These are phyloP conservation scores for Cladophialophora carrionii DNA, from an alignment of 2,329 filamentous ascomycete species.

Conservation along the genomic window DNA sequence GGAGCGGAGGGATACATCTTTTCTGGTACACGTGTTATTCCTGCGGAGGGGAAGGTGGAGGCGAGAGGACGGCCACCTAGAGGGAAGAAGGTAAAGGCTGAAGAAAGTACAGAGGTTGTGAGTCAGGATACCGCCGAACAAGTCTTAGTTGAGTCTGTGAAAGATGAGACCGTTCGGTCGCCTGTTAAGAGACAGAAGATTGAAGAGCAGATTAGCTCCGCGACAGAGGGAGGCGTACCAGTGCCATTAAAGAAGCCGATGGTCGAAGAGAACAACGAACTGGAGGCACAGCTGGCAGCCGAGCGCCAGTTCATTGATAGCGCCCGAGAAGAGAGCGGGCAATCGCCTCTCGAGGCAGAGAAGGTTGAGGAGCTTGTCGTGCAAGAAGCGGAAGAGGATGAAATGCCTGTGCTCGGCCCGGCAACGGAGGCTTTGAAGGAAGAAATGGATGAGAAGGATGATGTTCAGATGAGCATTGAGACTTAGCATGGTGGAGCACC, in stretches of 20 bases:
- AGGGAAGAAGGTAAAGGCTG: constrained; percentile 57
- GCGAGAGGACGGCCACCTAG: constrained; percentile 69
- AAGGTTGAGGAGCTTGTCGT: constrained; percentile 14
- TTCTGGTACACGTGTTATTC: constrained; percentile 78
- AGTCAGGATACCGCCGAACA: neutral
- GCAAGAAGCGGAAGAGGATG: neutral
- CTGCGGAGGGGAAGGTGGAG: constrained; percentile 73
- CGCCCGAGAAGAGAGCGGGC: constrained; percentile 11
- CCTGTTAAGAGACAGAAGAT: neutral
- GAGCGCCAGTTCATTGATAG: neutral
- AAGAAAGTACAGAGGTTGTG: neutral
- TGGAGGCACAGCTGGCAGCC: constrained; percentile 1
- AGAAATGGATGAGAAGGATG: constrained; percentile 7
- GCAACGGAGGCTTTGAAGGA: constrained; percentile 12
- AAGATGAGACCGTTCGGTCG: neutral
- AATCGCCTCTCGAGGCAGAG: constrained; percentile 33
- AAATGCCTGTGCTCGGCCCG: neutral
- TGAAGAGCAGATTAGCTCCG: neutral
- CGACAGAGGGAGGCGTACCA: neutral
- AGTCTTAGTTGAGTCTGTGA: neutral
- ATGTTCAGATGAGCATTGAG: constrained; percentile 16
- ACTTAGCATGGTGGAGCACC: neutral
- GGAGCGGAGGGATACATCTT: constrained; percentile 91
- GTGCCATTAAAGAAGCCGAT: neutral
- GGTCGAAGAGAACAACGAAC: neutral